Percentiles rank a stretch among this genome's conserved stretches.
Conservation (phyloP, 306 rosid genomes). For the Gastrolobium bilobum region DNA sequence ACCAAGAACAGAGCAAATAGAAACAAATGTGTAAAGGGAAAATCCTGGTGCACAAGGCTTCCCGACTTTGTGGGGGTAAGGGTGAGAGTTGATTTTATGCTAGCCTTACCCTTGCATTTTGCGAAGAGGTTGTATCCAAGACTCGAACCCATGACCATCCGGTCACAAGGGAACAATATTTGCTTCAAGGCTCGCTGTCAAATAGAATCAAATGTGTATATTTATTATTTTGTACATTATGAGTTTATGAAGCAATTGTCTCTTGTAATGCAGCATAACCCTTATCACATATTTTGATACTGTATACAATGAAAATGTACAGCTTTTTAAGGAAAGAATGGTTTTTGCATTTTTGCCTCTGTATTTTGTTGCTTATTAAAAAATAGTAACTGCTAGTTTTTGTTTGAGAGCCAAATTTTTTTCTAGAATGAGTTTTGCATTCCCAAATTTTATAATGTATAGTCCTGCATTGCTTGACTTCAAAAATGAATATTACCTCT, state of each 20-base stretch:
- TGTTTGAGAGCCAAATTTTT: not conserved
- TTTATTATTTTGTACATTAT: constrained; percentile 17
- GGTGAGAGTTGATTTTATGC: too few relatives aligned
- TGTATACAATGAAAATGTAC: not conserved
- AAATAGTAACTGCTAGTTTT: constrained; percentile 19
- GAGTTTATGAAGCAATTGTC: constrained; percentile 24
- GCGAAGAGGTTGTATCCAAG: too few relatives aligned
- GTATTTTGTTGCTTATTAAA: not conserved
- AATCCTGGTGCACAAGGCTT: too few relatives aligned
- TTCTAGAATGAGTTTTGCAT: not conserved
- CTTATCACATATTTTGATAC: constrained; percentile 23
- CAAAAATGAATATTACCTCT: constrained; percentile 36
- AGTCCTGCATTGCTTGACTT: constrained; percentile 15
- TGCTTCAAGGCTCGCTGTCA: not conserved
- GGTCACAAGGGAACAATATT: too few relatives aligned
- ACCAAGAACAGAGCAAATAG: not conserved
- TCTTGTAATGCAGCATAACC: constrained; percentile 23
- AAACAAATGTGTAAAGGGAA: not conserved
- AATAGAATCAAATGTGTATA: constrained; percentile 18
- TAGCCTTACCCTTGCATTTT: too few relatives aligned
- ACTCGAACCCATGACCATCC: too few relatives aligned
- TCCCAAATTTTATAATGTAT: constrained; percentile 24
- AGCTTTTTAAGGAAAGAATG: not conserved
- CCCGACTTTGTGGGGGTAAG: too few relatives aligned
- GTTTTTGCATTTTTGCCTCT: not conserved